Evolutionary conservation across 2,329 filamentous ascomycete species (phyloP), one percentile per base, ranked within the genome.

Genomic region (Epichloe gansuensis): DNA sequence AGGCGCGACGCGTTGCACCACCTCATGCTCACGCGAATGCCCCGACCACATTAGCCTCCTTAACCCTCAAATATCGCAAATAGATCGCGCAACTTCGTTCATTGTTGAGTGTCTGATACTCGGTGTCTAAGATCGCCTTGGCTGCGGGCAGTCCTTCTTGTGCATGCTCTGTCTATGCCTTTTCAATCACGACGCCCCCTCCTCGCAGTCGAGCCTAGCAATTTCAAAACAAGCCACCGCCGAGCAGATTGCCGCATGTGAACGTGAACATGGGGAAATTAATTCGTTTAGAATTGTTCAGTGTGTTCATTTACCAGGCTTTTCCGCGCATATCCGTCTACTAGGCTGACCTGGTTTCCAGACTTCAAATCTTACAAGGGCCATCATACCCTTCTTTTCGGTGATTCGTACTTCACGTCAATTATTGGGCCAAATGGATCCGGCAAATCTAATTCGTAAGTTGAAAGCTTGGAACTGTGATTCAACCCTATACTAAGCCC

Each of bases 361-460:
- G 87, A 98, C 74, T 98, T 98, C 82, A 98, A 98, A 74, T 97
- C 93, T 61, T 98, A 98, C 75, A 95, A 95, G 70, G 93, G 90
- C 53, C 90, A 96, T 63, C 93, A 98, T 73, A 84, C 81, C 55
- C 81, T 98, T 44, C 81, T 96, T 50, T 96, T 98, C 63, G 91
- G 91, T 64, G 91, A 98, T 73, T 94, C 90, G 2, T 97, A 96
- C 71, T 98, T 98, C 70, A 98, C 93, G 48, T 98, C 93, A 42
- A 96, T 98, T 64, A 97, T 98, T 64, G 93, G 94, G 5, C 93
- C 93, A 66, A 98, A 98, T 90, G 93, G 93, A 74, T 97, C 93
- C 38, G 93, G 93, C 58, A 98, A 98, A 71, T 98, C 93, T 21
- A 98, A 98, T 68, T 95, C 90, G 87, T 91, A 71, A 66, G 83